A percentile compares a stretch with the other conserved stretches of the same genome.
Conservation (phyloP, 169 alveolate genomes). For the Cryptosporidium xiaoi region DNA sequence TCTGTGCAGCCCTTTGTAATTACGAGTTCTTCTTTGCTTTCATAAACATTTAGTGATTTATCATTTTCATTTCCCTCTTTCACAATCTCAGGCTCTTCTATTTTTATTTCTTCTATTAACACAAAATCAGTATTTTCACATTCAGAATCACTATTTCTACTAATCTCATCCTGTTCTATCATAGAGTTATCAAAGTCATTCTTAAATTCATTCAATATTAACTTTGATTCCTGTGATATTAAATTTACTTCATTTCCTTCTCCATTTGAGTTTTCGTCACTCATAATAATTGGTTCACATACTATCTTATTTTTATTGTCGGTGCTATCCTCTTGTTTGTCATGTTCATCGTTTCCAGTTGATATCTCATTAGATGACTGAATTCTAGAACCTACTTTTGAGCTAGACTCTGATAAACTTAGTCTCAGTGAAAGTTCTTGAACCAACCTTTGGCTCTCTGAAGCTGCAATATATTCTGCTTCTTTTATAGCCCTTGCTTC, state of each 20-base stretch:
- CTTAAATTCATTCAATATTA: constrained; percentile 26
- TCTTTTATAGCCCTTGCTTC: constrained; percentile 63
- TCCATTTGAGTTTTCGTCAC: background rate
- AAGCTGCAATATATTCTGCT: constrained; percentile 54
- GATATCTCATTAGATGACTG: background rate
- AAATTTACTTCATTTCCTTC: background rate
- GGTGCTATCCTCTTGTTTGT: background rate
- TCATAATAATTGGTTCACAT: constrained; percentile 19
- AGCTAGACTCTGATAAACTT: constrained; percentile 23
- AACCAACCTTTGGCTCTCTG: constrained; percentile 23
- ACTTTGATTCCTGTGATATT: constrained; percentile 30
- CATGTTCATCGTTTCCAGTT: background rate
- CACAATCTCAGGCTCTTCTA: constrained; percentile 11
- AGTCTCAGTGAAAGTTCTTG: constrained; percentile 57
- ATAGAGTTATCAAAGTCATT: background rate
- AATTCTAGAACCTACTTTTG: constrained; percentile 22
- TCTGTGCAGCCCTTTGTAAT: constrained; percentile 1
- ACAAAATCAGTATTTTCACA: background rate
- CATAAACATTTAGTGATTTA: background rate
- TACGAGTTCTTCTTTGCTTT: constrained; percentile 1
- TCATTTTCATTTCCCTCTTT: constrained; percentile 19
- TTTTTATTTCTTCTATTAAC: background rate
- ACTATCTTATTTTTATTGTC: background rate
- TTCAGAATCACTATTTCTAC: background rate
- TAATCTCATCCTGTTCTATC: constrained; percentile 33